Evolutionary conservation across 129 eudicot species (phyloP).

Genomic region (Flaveria trinervia): DNA sequence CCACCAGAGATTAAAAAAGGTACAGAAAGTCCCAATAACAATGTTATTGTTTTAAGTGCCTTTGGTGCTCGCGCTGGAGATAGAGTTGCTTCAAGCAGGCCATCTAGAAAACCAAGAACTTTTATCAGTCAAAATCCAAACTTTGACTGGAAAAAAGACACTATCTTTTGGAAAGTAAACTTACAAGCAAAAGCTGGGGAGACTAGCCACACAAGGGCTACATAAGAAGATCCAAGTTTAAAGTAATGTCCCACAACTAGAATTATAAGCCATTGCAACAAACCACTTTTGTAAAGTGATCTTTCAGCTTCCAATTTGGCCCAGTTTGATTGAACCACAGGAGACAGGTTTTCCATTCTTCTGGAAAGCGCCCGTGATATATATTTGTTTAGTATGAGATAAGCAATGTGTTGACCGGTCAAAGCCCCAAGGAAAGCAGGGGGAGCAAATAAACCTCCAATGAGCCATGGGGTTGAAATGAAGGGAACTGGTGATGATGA

Average conservation of each 20-base stretch:
- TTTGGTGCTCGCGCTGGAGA: slow-evolving; percentile 77
- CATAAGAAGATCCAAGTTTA: slow-evolving; percentile 70
- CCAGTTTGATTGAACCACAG: slow-evolving; percentile 44
- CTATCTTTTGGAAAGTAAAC: slow-evolving; percentile 33
- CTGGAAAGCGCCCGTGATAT: slow-evolving; percentile 41
- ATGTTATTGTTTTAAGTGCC: slow-evolving; percentile 74
- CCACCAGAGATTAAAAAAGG: slow-evolving; percentile 87
- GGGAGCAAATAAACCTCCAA: slow-evolving; percentile 61
- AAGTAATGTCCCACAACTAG: slow-evolving; percentile 58
- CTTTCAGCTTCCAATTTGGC: slow-evolving; percentile 90
- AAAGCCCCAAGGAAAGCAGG: slow-evolving; percentile 96
- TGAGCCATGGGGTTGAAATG: slow-evolving; percentile 75
- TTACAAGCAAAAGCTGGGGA: slow-evolving; percentile 96
- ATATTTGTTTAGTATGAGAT: slow-evolving; percentile 42
- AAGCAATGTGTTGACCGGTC: slow-evolving; percentile 84
- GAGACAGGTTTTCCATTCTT: slow-evolving; percentile 46
- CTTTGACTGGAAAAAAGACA: not conserved
- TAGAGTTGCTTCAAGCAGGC: slow-evolving; percentile 92
- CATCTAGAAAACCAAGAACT: slow-evolving; percentile 58
- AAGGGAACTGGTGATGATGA: slow-evolving; percentile 78
- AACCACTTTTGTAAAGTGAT: slow-evolving; percentile 81
- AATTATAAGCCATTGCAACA: slow-evolving; percentile 83
- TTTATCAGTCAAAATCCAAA: slow-evolving; percentile 25
- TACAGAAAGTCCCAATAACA: slow-evolving; percentile 65
- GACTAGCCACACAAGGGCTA: slow-evolving; percentile 83